Evolutionary conservation across 2,329 filamentous ascomycete genomes (phyloP).

Genomic region (Diplodia intermedia): DNA sequence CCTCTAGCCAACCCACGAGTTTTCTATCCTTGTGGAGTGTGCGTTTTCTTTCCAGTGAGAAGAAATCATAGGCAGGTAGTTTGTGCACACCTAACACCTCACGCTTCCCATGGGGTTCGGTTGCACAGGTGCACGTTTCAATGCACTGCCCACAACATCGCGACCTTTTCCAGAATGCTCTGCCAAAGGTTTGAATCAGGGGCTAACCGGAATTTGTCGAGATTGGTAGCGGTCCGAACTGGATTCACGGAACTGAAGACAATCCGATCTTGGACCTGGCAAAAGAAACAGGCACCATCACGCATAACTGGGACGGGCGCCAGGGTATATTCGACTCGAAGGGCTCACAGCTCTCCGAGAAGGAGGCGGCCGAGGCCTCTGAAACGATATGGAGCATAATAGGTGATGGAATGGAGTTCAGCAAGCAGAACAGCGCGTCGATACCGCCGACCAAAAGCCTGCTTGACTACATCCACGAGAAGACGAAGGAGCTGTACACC

Average conservation of each 20-base stretch:
- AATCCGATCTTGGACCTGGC: slow-evolving; percentile 75
- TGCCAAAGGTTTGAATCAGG: neutral
- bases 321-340: slow-evolving; percentile 64
- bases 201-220: slow-evolving; percentile 19
- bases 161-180: neutral
- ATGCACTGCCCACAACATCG: neutral
- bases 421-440: slow-evolving; percentile 62
- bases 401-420: slow-evolving; percentile 70
- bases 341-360: slow-evolving; percentile 58
- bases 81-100: no score
- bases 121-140: neutral
- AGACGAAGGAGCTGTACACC: slow-evolving; percentile 53
- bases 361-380: slow-evolving; percentile 50
- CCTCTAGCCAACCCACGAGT: neutral
- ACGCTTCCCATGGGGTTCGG: neutral
- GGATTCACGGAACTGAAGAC: slow-evolving; percentile 76
- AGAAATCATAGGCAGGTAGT: neutral
- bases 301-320: slow-evolving; percentile 61
- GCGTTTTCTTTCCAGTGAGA: neutral
- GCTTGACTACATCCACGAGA: slow-evolving; percentile 63
- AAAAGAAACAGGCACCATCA: slow-evolving; percentile 63
- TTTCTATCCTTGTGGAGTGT: neutral
- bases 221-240: slow-evolving; percentile 70
- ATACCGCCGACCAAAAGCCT: slow-evolving; percentile 63
- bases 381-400: slow-evolving; percentile 72